A percentile compares a stretch with the other conserved stretches of the same genome.
phyloP scores from a whole-genome alignment of 768 basidiomycete genomes.

The Mycena chlorophos region DNA sequence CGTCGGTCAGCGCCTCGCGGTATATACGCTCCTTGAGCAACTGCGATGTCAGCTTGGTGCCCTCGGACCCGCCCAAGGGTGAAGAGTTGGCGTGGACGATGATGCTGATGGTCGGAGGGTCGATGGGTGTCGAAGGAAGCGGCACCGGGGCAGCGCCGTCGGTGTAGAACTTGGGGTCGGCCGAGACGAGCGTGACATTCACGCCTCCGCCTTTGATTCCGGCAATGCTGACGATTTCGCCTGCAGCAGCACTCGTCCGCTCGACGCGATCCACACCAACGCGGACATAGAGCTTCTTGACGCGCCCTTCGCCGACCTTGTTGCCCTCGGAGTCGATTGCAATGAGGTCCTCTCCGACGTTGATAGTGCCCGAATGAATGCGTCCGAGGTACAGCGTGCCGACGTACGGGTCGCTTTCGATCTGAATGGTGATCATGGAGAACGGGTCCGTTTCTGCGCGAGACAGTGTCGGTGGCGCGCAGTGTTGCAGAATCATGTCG shows the following conservation, averaged over 20 bases:
- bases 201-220: constrained; percentile 50
- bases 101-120: constrained; percentile 52
- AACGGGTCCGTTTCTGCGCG: constrained; percentile 38
- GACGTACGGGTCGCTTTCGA: constrained; percentile 50
- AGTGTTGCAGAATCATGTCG: constrained; percentile 47
- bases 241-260: constrained; percentile 45
- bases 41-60: constrained; percentile 50
- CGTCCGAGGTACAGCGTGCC: constrained; percentile 51
- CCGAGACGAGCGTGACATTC: constrained; percentile 45
- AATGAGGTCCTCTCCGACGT: constrained; percentile 40
- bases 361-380: constrained; percentile 42
- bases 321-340: constrained; percentile 43
- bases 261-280: constrained; percentile 44
- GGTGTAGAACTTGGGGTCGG: constrained; percentile 42
- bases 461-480: constrained; percentile 41
- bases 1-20: constrained; percentile 54
- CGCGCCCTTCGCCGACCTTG: constrained; percentile 51
- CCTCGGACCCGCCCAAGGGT: constrained; percentile 47
- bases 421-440: constrained; percentile 53
- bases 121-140: constrained; percentile 48
- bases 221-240: constrained; percentile 51
- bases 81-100: constrained; percentile 50
- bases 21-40: constrained; percentile 48
- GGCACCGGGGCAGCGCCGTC: constrained; percentile 37
- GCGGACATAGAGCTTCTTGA: constrained; percentile 40